Conservation (phyloP, 2,329 filamentous ascomycete genomes). For the Diaporthe nobilis region DNA sequence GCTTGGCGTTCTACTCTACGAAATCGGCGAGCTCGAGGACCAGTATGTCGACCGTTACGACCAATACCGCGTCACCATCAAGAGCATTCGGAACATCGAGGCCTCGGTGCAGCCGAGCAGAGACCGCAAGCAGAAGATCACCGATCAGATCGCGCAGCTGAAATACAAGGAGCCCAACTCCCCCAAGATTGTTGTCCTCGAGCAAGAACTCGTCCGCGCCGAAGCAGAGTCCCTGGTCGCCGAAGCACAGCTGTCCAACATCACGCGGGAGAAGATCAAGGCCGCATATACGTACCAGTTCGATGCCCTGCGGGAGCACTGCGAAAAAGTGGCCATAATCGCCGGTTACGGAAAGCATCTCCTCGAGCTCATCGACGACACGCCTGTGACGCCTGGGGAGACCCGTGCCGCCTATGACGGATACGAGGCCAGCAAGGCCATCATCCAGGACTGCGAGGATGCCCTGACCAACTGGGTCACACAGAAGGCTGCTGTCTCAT, state of each 20-base stretch:
- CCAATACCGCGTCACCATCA: slow-evolving; percentile 98
- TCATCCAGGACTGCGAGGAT: slow-evolving; percentile 99
- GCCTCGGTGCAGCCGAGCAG: slow-evolving; percentile 97
- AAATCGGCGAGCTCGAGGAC: slow-evolving; percentile 98
- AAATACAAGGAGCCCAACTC: slow-evolving; percentile 99
- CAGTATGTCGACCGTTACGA: slow-evolving; percentile 99
- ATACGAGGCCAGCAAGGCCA: slow-evolving; percentile 98
- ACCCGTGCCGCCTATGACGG: slow-evolving; percentile 96
- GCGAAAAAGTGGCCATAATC: slow-evolving; percentile 98
- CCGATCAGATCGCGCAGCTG: slow-evolving; percentile 96
- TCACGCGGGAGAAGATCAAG: slow-evolving; percentile 99
- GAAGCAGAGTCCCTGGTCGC: slow-evolving; percentile 99
- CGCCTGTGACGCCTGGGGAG: slow-evolving; percentile 96
- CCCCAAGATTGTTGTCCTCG: slow-evolving; percentile 95
- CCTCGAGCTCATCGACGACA: slow-evolving; percentile 96
- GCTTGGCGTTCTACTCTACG: slow-evolving; percentile 96
- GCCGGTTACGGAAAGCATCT: slow-evolving; percentile 98
- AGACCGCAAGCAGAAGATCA: slow-evolving; percentile 99
- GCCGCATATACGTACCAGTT: slow-evolving; percentile 98
- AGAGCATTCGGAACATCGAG: slow-evolving; percentile 99
- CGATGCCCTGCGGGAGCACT: slow-evolving; percentile 96
- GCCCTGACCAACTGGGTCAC: slow-evolving; percentile 97
- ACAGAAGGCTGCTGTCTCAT: slow-evolving; percentile 88
- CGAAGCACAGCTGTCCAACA: slow-evolving; percentile 98
- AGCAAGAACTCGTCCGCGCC: slow-evolving; percentile 97